A percentile compares a stretch with the other conserved stretches of the same genome.
Conservation (phyloP, 306 rosid species). For the Cyamopsis tetragonoloba region DNA sequence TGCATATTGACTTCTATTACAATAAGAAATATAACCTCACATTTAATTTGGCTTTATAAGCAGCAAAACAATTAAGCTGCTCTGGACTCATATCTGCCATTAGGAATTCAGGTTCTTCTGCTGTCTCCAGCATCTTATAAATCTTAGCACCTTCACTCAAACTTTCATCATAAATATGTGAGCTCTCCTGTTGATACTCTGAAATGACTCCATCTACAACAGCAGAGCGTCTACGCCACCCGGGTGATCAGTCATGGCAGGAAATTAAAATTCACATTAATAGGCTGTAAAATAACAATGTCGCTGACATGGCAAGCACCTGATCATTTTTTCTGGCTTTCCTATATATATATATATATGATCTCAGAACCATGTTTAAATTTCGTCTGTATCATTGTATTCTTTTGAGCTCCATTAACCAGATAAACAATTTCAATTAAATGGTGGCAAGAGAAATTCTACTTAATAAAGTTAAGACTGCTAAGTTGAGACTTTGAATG, state of each 20-base stretch:
- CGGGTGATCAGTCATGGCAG: constrained; percentile 19
- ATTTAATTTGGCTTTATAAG: constrained; percentile 68
- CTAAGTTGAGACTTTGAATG: not conserved
- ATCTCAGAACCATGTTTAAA: not conserved
- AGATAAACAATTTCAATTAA: not conserved
- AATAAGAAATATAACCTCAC: constrained; percentile 39
- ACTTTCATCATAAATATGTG: constrained; percentile 42
- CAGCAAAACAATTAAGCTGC: constrained; percentile 66
- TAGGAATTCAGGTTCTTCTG: constrained; percentile 80
- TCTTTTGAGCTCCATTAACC: not conserved
- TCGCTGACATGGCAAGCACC: not conserved
- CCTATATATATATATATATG: not conserved
- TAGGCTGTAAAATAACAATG: not conserved
- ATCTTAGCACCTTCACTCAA: constrained; percentile 82
- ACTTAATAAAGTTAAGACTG: not conserved
- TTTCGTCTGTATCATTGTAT: not conserved
- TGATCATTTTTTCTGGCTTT: not conserved
- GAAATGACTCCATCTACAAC: constrained; percentile 62
- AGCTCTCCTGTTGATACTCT: constrained; percentile 56
- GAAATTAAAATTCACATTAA: constrained; percentile 18
- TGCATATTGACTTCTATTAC: constrained; percentile 17
- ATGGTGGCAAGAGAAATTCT: not conserved
- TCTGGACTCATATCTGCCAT: constrained; percentile 95
- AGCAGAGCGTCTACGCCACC: constrained; percentile 58
- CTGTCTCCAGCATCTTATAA: constrained; percentile 71